A percentile compares a stretch with the other conserved stretches of the same genome.
phyloP scores from a whole-genome alignment of 176 grass and related monocot genomes.

The Paspalum notatum region DNA sequence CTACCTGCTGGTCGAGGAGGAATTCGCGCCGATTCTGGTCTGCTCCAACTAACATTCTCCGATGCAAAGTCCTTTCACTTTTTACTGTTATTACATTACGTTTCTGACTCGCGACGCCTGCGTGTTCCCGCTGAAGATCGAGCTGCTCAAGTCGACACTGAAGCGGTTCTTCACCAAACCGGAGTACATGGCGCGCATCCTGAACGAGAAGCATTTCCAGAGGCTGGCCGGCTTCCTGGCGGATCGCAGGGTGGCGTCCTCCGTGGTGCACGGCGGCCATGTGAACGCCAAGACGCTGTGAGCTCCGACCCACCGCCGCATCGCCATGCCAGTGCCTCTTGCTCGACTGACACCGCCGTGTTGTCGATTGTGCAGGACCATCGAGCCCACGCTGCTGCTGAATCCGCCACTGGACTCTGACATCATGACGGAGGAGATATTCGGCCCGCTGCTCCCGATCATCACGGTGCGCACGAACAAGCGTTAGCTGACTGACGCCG shows the following conservation, averaged over 20 bases:
- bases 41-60: background rate
- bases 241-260: slow-evolving; percentile 50
- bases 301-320: background rate
- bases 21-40: slow-evolving; percentile 70
- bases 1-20: slow-evolving; percentile 78
- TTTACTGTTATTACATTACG: background rate
- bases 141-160: slow-evolving; percentile 64
- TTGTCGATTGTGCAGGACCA: slow-evolving; percentile 48
- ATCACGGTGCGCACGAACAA: slow-evolving; percentile 52
- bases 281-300: slow-evolving; percentile 61
- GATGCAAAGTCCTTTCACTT: background rate
- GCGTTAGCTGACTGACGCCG: background rate
- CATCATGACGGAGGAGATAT: slow-evolving; percentile 87
- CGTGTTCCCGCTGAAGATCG: slow-evolving; percentile 54
- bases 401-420: slow-evolving; percentile 73
- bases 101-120: slow-evolving; percentile 24
- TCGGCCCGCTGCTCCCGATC: slow-evolving; percentile 79
- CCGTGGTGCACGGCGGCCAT: slow-evolving; percentile 67
- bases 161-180: slow-evolving; percentile 46
- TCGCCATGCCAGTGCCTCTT: background rate
- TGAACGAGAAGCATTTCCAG: slow-evolving; percentile 61
- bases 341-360: too few species aligned
- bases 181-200: slow-evolving; percentile 55
- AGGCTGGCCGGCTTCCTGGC: slow-evolving; percentile 57
- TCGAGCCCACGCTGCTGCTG: slow-evolving; percentile 77